Evolutionary conservation across 768 basidiomycete genomes (phyloP).

Genomic region (Sporobolomyces phaffii): DNA sequence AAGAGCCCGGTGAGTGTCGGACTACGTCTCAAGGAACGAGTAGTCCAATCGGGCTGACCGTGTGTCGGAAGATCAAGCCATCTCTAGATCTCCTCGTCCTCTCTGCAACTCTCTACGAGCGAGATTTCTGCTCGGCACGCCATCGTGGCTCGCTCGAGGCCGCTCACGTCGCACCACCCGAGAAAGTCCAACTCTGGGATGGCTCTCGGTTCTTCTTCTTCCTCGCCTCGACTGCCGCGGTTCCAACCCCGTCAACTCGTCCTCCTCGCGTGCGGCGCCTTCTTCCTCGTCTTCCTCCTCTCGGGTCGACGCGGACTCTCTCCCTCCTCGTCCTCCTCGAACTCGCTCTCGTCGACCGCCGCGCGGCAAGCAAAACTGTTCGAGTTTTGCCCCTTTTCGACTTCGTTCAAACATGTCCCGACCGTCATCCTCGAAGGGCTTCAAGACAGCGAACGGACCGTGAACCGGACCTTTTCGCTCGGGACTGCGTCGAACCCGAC

Average conservation of each 20-base stretch:
- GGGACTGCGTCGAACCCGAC: not conserved
- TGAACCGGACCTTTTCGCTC: constrained; percentile 27
- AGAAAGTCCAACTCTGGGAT: constrained; percentile 1
- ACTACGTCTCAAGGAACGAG: too few species aligned
- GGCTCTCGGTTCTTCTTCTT: not conserved
- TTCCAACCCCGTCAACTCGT: constrained; percentile 24
- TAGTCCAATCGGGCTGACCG: too few species aligned
- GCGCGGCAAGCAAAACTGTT: constrained; percentile 1
- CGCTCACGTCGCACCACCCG: not conserved
- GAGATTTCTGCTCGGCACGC: too few species aligned
- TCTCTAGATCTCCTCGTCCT: not conserved
- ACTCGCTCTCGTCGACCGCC: not conserved
- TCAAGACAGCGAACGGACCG: not conserved
- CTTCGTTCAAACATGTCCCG: constrained; percentile 26
- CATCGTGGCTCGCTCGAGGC: not conserved
- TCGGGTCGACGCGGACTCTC: not conserved
- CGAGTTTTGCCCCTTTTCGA: constrained; percentile 30
- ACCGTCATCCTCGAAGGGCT: constrained; percentile 30
- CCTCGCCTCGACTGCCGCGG: constrained; percentile 8
- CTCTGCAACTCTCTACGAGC: not conserved
- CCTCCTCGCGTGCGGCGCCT: constrained; percentile 6
- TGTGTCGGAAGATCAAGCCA: too few species aligned
- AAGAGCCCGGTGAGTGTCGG: too few species aligned
- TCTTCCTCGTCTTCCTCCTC: constrained; percentile 8
- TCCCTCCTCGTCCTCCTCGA: not conserved